Evolutionary conservation across 2,329 filamentous ascomycete species (phyloP).

Genomic region (Penicillium sp.): DNA sequence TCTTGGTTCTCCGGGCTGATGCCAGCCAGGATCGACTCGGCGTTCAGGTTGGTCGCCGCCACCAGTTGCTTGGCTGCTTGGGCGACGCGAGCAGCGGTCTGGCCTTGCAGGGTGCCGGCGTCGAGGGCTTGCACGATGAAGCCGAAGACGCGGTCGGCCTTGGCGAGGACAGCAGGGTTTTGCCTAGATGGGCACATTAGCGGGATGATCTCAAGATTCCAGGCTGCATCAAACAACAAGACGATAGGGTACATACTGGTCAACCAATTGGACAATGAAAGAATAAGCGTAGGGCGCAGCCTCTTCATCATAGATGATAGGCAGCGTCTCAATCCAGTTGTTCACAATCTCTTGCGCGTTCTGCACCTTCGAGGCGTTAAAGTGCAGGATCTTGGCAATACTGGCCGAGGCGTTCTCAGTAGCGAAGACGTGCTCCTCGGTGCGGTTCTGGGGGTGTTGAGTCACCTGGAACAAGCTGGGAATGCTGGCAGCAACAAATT

Average conservation of each 20-base stretch:
- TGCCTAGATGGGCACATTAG: slow-evolving; percentile 58
- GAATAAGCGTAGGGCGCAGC: slow-evolving; percentile 94
- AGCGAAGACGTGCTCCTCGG: slow-evolving; percentile 92
- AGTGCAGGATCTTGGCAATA: slow-evolving; percentile 95
- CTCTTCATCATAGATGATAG: slow-evolving; percentile 93
- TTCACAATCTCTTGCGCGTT: slow-evolving; percentile 74
- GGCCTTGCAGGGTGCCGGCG: slow-evolving; percentile 83
- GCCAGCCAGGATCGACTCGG: slow-evolving; percentile 71
- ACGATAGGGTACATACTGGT: slow-evolving; percentile 69
- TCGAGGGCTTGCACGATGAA: slow-evolving; percentile 87
- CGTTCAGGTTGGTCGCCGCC: slow-evolving; percentile 71
- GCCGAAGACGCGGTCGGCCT: slow-evolving; percentile 79
- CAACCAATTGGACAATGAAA: slow-evolving; percentile 87
- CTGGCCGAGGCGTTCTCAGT: slow-evolving; percentile 97
- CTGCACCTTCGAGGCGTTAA: slow-evolving; percentile 73
- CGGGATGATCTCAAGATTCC: not conserved
- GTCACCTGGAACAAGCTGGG: slow-evolving; percentile 83
- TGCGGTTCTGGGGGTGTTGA: slow-evolving; percentile 76
- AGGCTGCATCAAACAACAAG: not conserved
- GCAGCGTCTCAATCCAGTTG: slow-evolving; percentile 90
- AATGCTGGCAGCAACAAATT: slow-evolving; percentile 79
- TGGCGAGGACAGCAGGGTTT: slow-evolving; percentile 76
- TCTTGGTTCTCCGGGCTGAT: slow-evolving; percentile 80
- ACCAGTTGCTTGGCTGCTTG: slow-evolving; percentile 77
- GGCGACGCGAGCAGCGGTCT: slow-evolving; percentile 76